These are phyloP conservation scores for Suillus spraguei DNA, from an alignment of 768 basidiomycete species.

Conservation along the genomic window DNA sequence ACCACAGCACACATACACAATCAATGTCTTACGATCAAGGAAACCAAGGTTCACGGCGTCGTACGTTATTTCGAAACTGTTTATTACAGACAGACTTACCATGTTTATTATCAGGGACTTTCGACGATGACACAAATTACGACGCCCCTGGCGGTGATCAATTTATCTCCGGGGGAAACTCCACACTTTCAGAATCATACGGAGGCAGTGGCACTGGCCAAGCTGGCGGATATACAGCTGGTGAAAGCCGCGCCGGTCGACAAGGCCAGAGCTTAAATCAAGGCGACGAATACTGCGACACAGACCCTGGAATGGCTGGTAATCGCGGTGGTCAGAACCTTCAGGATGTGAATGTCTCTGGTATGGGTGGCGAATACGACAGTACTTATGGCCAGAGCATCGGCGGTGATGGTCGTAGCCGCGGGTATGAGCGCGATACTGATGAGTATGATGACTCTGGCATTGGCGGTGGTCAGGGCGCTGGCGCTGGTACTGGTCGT, in stretches of 20 bases:
- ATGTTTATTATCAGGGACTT: constrained; percentile 6
- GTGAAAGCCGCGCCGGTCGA: not conserved
- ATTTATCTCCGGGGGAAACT: not conserved
- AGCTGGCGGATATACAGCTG: constrained; percentile 13
- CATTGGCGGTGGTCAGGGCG: not conserved
- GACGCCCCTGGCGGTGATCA: not conserved
- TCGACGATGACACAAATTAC: constrained; percentile 10
- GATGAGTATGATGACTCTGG: constrained; percentile 16
- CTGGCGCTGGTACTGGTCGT: not conserved
- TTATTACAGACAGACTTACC: not conserved
- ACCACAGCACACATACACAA: not conserved
- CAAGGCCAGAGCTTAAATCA: not conserved
- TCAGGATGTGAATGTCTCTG: constrained; percentile 6
- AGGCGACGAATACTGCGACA: not conserved
- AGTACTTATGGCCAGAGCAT: not conserved
- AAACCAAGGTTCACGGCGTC: constrained; percentile 5
- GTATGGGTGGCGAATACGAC: constrained; percentile 4
- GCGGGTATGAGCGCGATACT: constrained; percentile 15
- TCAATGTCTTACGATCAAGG: constrained; percentile 14
- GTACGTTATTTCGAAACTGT: not conserved
- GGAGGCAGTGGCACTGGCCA: constrained; percentile 16
- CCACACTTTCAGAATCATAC: constrained; percentile 5
- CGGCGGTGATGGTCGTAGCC: not conserved
- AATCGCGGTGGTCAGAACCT: not conserved
- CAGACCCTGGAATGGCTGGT: constrained; percentile 16